Evolutionary conservation across 768 basidiomycete species (phyloP).

Genomic region (Kwoniella shandongensis): DNA sequence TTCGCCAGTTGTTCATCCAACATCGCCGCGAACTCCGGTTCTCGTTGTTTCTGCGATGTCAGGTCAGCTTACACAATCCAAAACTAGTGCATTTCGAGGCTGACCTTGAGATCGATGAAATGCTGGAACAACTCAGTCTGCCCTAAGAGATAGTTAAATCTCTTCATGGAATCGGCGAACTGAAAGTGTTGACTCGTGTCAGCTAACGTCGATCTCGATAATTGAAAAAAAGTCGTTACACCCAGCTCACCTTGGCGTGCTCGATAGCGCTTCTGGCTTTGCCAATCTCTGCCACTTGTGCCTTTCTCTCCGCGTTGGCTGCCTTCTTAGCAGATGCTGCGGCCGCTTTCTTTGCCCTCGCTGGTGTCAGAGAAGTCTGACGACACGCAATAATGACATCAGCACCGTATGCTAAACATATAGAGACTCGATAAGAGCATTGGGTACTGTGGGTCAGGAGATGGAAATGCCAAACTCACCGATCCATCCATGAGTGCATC

Average conservation of each 20-base stretch:
- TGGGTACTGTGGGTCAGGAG: no score
- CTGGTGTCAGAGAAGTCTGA: slow-evolving; percentile 21
- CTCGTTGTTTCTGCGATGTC: slow-evolving; percentile 69
- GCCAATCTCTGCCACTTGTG: slow-evolving; percentile 39
- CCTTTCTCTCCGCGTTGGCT: slow-evolving; percentile 41
- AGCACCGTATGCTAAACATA: no score
- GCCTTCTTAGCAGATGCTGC: slow-evolving; percentile 40
- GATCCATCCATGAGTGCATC: slow-evolving; percentile 27
- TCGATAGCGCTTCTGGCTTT: slow-evolving; percentile 39
- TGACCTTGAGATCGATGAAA: slow-evolving; percentile 92
- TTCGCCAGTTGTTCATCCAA: slow-evolving; percentile 68
- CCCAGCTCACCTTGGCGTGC: slow-evolving; percentile 39
- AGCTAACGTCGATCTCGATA: neutral
- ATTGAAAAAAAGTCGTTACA: neutral
- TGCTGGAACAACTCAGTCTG: slow-evolving; percentile 98
- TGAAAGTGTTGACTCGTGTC: slow-evolving; percentile 46
- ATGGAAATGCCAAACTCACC: slow-evolving; percentile 7
- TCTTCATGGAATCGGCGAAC: slow-evolving; percentile 91
- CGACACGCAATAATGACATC: neutral
- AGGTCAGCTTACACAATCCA: neutral
- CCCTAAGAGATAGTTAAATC: slow-evolving; percentile 94
- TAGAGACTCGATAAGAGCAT: no score
- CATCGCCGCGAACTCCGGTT: slow-evolving; percentile 88
- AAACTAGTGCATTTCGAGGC: slow-evolving; percentile 16
- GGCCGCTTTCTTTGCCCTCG: slow-evolving; percentile 32